Conservation (phyloP, 1,284 basidiomycete genomes). For the Melampsora larici-populina region DNA sequence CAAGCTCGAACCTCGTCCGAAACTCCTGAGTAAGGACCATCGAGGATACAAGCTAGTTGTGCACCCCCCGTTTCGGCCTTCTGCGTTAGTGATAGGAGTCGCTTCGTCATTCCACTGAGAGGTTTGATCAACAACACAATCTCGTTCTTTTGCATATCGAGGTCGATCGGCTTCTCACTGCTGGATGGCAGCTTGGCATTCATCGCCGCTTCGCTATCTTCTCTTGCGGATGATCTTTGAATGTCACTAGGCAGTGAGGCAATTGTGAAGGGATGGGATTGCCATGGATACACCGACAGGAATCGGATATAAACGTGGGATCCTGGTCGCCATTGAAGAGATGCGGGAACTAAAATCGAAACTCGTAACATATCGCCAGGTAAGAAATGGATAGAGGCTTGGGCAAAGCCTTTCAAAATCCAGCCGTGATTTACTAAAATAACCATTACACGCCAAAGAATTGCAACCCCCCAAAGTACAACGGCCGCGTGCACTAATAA, state of each 20-base stretch:
- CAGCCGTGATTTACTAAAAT: constrained; percentile 46
- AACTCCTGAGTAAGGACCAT: constrained; percentile 57
- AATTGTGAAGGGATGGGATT: constrained; percentile 57
- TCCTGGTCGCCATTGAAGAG: constrained; percentile 55
- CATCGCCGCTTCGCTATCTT: constrained; percentile 7
- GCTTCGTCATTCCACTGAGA: constrained; percentile 52
- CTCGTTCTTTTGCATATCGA: neutral
- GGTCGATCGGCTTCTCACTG: neutral
- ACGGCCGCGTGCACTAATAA: constrained; percentile 28
- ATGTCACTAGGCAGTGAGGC: constrained; percentile 53
- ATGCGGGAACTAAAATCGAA: constrained; percentile 49
- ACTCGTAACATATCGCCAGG: constrained; percentile 53
- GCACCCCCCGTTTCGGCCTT: constrained; percentile 15
- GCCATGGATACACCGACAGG: constrained; percentile 46
- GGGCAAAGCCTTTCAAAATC: constrained; percentile 24
- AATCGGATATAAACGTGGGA: constrained; percentile 58
- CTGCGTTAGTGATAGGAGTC: constrained; percentile 47
- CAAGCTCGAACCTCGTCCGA: constrained; percentile 51
- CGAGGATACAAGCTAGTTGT: constrained; percentile 53
- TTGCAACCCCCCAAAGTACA: constrained; percentile 25
- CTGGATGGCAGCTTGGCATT: neutral
- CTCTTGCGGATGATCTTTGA: neutral
- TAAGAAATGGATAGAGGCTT: constrained; percentile 52
- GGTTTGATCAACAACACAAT: constrained; percentile 51
- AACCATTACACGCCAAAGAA: constrained; percentile 20